A percentile compares a stretch with the other conserved stretches of the same genome.
These are phyloP conservation scores for Wilcoxina mikolae DNA, from an alignment of 495 filamentous ascomycete genomes.

Conservation along the genomic window DNA sequence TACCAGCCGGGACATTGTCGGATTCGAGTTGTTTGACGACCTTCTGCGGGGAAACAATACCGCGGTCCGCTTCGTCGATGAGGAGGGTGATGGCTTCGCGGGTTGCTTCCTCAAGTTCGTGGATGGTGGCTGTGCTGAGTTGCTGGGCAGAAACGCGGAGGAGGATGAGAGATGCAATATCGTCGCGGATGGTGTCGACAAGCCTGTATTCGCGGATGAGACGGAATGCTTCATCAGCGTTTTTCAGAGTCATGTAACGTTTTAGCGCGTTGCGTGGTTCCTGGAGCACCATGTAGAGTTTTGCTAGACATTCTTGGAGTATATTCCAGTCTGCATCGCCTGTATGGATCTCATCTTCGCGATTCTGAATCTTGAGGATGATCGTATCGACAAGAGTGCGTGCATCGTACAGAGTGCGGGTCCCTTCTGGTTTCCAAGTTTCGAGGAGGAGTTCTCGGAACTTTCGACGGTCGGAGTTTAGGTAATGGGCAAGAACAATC, in stretches of 20 bases:
- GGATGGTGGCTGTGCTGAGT: conserved; percentile 45
- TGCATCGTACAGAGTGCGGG: conserved; percentile 50
- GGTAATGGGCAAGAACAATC: conserved; percentile 69
- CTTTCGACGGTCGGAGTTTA: conserved; percentile 48
- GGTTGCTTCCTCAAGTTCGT: conserved; percentile 61
- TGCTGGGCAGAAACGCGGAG: conserved; percentile 67
- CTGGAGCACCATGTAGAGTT: conserved; percentile 62
- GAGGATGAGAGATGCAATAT: conserved; percentile 76
- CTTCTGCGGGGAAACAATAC: conserved; percentile 60
- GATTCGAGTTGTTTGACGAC: conserved; percentile 60
- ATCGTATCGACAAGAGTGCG: conserved; percentile 52
- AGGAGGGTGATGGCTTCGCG: conserved; percentile 71
- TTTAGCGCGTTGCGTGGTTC: conserved; percentile 67
- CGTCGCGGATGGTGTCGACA: conserved; percentile 69
- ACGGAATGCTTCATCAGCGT: conserved; percentile 75
- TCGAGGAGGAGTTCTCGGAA: conserved; percentile 63
- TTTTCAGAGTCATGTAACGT: conserved; percentile 78
- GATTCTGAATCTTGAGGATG: conserved; percentile 58
- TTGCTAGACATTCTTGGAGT: conserved; percentile 67
- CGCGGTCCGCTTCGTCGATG: conserved; percentile 78
- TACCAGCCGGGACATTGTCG: conserved; percentile 30
- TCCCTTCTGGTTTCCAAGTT: conserved; percentile 57
- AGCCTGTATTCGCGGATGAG: conserved; percentile 73
- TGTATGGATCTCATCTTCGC: conserved; percentile 43
- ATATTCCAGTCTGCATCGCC: conserved; percentile 48